phyloP scores from a whole-genome alignment of 2,329 filamentous ascomycete species.

The Cryphonectria carpinicola region DNA sequence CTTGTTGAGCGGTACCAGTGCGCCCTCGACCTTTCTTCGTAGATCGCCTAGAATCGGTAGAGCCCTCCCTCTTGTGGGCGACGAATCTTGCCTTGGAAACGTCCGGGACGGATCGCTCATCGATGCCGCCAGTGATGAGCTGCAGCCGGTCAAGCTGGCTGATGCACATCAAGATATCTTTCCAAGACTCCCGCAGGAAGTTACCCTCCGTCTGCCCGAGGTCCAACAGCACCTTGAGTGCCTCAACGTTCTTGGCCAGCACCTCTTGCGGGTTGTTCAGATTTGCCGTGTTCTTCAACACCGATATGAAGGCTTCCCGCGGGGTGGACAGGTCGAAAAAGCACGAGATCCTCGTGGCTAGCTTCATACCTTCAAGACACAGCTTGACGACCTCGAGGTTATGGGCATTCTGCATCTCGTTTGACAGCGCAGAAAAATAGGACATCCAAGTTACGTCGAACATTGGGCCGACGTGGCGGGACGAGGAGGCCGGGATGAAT shows the following conservation, averaged over 20 bases:
- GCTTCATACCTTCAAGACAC: conserved; percentile 93
- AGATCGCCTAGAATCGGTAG: conserved; percentile 66
- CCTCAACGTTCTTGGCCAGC: conserved; percentile 94
- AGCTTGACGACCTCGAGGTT: conserved; percentile 90
- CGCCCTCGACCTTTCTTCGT: conserved; percentile 55
- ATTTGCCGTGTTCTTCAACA: conserved; percentile 91
- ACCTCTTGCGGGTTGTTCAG: conserved; percentile 95
- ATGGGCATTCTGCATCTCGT: conserved; percentile 89
- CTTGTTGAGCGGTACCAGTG: conserved; percentile 63
- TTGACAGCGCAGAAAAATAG: conserved; percentile 91
- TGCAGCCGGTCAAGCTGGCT: conserved; percentile 95
- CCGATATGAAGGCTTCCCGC: conserved; percentile 91
- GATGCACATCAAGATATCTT: conserved; percentile 92
- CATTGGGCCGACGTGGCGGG: conserved; percentile 96
- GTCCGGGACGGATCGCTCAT: conserved; percentile 90
- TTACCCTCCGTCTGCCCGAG: conserved; percentile 94
- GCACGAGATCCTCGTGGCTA: conserved; percentile 91
- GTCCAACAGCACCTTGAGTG: conserved; percentile 87
- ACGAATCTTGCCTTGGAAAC: conserved; percentile 82
- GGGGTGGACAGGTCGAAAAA: conserved; percentile 93
- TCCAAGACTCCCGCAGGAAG: conserved; percentile 86
- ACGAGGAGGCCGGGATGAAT: conserved; percentile 92
- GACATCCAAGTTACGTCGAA: conserved; percentile 99
- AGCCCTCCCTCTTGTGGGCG: conserved; percentile 59
- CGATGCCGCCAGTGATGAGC: conserved; percentile 90